These are phyloP conservation scores for Durio zibethinus DNA, from an alignment of 345 rosid genomes.

Conservation along the genomic window DNA sequence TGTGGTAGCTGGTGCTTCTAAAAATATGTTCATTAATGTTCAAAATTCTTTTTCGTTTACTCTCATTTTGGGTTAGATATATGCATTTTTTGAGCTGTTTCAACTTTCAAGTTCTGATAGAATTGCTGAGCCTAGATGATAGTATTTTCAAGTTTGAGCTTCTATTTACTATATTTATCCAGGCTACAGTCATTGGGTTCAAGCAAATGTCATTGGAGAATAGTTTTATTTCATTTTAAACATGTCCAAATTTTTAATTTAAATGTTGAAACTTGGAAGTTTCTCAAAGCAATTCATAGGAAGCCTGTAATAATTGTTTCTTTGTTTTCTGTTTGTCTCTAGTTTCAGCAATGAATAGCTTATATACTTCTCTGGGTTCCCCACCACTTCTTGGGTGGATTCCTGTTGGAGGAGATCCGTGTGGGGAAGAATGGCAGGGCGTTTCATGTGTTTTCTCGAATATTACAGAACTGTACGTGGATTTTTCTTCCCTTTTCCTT, in stretches of 20 bases:
- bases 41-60: not conserved
- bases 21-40: not conserved
- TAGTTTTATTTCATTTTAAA: not conserved
- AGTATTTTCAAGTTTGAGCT: not conserved
- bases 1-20: not conserved
- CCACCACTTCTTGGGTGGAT: conserved; percentile 69
- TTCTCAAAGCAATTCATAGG: not conserved
- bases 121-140: not conserved
- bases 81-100: not conserved
- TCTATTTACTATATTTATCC: not conserved
- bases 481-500: conserved; percentile 19
- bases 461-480: conserved; percentile 70
- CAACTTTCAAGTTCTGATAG: not conserved
- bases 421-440: conserved; percentile 85
- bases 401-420: conserved; percentile 90
- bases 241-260: not conserved
- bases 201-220: not conserved
- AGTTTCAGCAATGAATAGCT: conserved; percentile 74
- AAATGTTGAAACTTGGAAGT: not conserved
- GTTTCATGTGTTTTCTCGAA: conserved; percentile 72
- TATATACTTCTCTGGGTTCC: conserved; percentile 54
- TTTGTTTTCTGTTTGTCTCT: conserved; percentile 6
- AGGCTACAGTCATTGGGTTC: not conserved
- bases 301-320: conserved; percentile 1
- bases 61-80: not conserved